Evolutionary conservation across 139 green algal species (phyloP), one percentile per base, ranked within the genome.

Genomic region (Gonium pectorale): DNA sequence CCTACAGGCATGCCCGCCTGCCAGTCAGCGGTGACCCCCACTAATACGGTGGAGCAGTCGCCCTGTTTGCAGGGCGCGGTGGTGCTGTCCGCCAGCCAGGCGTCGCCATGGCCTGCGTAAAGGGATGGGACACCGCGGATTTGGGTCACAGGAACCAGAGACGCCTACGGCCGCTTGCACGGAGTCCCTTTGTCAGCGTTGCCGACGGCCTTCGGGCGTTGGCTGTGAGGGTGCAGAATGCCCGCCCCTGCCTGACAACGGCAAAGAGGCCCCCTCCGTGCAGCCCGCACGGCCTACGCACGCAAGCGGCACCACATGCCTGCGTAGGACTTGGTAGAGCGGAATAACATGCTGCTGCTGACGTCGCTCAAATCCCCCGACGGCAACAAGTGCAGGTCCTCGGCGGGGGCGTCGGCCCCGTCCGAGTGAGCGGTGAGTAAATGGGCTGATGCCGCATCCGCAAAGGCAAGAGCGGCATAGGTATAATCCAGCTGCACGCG

Each of bases 21-120:
- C n/a, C n/a, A n/a, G n/a, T n/a, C n/a, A n/a, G n/a, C 46, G 46
- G 46, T 24, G 13, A 54, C 13, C 46, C 46, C 46, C 46, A 15
- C 46, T 24, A 15, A 11, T 15, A 24, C 46, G 13, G 13, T 54
- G n/a, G n/a, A 35, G 72, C 73, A 81, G 54, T 69, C 54, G 17
- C 54, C 73, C 17, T 0, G 3, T 26, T 22, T 3, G 51, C 71
- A 80, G 51, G 71, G 71, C 22, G 17, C 51, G 7, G 46, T 80
- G 31, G 51, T 80, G 0, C 7, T 1, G 35, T 80, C 71, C 17
- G 71, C 71, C 1, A 80, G 5, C 71, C 71, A 80, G 11, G 8
- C 51, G 51, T 80, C 71, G 51, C 71, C 71, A 3, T 35, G 33
- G 35, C 71, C 71, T 80, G 52, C 21, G n/a, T n/a, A n/a, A n/a